Base-by-base conservation (phyloP, 2,329 filamentous ascomycete genomes). In the Cytospora schulzeri region DNA sequence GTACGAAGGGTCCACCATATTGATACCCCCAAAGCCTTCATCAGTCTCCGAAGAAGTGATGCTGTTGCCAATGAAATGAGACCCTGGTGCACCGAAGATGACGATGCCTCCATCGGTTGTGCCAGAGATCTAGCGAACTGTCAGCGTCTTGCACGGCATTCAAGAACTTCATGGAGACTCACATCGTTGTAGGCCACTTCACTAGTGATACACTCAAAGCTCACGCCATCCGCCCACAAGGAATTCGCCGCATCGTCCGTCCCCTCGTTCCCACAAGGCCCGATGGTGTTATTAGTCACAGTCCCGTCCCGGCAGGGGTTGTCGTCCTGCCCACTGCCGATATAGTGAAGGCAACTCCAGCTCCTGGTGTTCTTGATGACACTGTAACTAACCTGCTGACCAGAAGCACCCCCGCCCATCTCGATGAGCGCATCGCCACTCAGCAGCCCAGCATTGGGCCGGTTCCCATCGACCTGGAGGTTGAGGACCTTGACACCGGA, bases 271-370 rank as follows among this genome's bases (percentile, higher is more conserved):
- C 71, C 71, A 45, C 69, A 71, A 6, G 70, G 70, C 4, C 70
- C 70, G 54, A 72, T 68, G 15, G 68, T 68, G 54, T 72, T 72
- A 57, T 70, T 68, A 5, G 65, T 67, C 17, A 72, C 65, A 5
- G 60, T 70, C 28, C 67, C 70, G 22, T 69, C 64, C 50, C 60
- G 65, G 57, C 70, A 72, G 17, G 70, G 70, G 29, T 62, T 68
- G 28, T 45, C 56, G n/a, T 66, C 65, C 24, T 68, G 55, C 9
- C 70, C 70, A 24, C 66, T 68, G n/a, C 69, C 70, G 57, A 71
- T 72, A 26, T 69, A 57, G 38, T 71, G 70, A 29, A 72, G 60
- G 54, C 70, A 72, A 58, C 70, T 72, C 70, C 70, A 72, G 29
- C 69, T 69, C 7, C 70, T 66, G 11, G 70, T 69, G 60, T 71